These are phyloP conservation scores for Pythium coloratum DNA, from an alignment of 352 stramenopile species.

Conservation along the genomic window DNA sequence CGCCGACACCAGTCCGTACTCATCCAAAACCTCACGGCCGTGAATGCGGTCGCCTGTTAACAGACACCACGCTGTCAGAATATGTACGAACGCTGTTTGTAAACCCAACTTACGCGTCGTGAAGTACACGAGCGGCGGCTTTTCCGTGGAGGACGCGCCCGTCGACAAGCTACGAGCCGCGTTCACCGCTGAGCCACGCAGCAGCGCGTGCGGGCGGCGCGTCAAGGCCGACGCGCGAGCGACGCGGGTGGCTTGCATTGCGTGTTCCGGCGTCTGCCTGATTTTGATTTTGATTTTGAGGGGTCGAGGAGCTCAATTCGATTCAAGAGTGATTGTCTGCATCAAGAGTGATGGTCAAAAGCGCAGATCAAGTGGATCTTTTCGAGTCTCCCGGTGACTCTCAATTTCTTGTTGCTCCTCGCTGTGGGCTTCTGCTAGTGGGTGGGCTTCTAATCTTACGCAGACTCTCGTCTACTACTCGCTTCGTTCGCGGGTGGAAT, in stretches of 20 bases:
- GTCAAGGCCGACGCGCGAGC: not conserved
- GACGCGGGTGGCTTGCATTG: not conserved
- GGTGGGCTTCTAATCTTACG: not conserved
- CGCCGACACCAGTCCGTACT: conserved; percentile 75
- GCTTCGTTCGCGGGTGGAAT: not conserved
- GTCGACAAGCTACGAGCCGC: conserved; percentile 13
- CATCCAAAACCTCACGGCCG: conserved; percentile 66
- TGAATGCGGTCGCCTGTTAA: conserved; percentile 62
- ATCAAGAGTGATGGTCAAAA: conserved; percentile 14
- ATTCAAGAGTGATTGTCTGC: conserved; percentile 17
- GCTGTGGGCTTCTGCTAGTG: conserved; percentile 5
- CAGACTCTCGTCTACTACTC: not conserved
- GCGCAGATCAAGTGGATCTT: not conserved
- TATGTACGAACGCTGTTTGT: not conserved
- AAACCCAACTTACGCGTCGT: conserved; percentile 51
- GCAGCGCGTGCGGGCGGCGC: not conserved
- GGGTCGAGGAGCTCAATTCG: not conserved
- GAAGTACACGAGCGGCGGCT: conserved; percentile 50
- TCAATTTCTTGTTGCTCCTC: not conserved
- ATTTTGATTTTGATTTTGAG: not conserved
- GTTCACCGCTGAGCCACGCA: not conserved
- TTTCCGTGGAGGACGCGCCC: not conserved
- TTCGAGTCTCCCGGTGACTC: not conserved
- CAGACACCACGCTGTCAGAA: not conserved
- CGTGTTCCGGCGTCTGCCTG: not conserved